Percentiles rank a stretch among this genome's conserved stretches.
phyloP scores from a whole-genome alignment of 2,329 filamentous ascomycete species.

The Diaporthe sp. region DNA sequence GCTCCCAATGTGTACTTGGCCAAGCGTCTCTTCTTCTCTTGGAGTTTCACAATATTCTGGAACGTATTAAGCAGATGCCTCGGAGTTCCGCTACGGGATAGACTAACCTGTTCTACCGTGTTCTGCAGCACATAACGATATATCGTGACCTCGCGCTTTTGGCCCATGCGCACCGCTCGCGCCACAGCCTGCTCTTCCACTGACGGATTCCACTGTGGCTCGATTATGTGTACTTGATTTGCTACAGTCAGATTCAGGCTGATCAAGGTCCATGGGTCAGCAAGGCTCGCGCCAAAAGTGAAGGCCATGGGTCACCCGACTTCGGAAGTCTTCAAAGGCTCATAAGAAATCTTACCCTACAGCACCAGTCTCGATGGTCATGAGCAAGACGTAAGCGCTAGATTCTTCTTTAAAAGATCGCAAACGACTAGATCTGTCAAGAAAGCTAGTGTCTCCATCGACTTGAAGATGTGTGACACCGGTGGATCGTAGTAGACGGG shows the following conservation, averaged over 20 bases:
- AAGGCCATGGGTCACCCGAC: neutral
- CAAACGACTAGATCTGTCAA: constrained; percentile 53
- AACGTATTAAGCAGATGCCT: neutral
- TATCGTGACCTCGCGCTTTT: constrained; percentile 56
- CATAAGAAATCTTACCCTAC: constrained; percentile 53
- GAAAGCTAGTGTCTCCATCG: constrained; percentile 56
- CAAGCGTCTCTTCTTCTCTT: constrained; percentile 20
- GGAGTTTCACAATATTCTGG: constrained; percentile 7
- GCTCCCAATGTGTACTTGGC: neutral
- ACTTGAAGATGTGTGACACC: constrained; percentile 53
- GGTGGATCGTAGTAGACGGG: constrained; percentile 45
- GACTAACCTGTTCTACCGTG: constrained; percentile 59
- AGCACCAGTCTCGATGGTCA: constrained; percentile 66
- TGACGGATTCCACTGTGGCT: constrained; percentile 67
- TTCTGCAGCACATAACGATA: constrained; percentile 58
- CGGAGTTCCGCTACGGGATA: too few relatives aligned
- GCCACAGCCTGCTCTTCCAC: constrained; percentile 66
- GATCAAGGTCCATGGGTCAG: neutral
- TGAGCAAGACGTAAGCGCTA: constrained; percentile 57
- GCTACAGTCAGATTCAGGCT: constrained; percentile 62
- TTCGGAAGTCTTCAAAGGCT: neutral
- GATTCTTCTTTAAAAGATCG: constrained; percentile 50
- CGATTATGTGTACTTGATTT: constrained; percentile 63
- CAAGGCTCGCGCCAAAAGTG: neutral
- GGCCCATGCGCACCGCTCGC: constrained; percentile 60